phyloP scores from a whole-genome alignment of 1,139 yeast species.

The Suhomyces wounanorum region DNA sequence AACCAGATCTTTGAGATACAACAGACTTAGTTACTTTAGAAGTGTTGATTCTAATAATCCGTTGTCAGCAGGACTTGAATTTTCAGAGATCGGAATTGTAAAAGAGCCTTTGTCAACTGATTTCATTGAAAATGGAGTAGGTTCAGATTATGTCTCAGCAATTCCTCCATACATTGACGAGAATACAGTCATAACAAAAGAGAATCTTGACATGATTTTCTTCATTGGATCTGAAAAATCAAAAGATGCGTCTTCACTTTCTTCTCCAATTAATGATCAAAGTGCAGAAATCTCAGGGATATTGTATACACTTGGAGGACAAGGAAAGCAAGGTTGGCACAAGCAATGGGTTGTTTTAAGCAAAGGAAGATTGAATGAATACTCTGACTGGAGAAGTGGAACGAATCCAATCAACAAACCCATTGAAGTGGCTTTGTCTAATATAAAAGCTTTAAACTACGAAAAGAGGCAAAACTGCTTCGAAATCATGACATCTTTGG shows the following conservation, averaged over 20 bases:
- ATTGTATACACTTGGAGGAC: slow-evolving; percentile 68
- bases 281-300: slow-evolving; percentile 52
- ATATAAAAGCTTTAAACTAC: slow-evolving; percentile 55
- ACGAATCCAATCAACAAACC: slow-evolving; percentile 65
- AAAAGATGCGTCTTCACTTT: background rate
- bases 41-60: background rate
- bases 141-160: background rate
- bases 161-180: slow-evolving; percentile 4
- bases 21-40: slow-evolving; percentile 25
- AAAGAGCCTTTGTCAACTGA: slow-evolving; percentile 4
- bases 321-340: slow-evolving; percentile 84
- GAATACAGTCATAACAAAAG: slow-evolving; percentile 20
- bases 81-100: background rate
- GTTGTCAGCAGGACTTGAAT: background rate
- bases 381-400: slow-evolving; percentile 81
- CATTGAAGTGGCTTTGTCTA: slow-evolving; percentile 71
- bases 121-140: background rate
- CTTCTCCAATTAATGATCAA: slow-evolving; percentile 22
- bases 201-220: slow-evolving; percentile 39
- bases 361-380: slow-evolving; percentile 69
- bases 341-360: slow-evolving; percentile 83
- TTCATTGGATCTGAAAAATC: slow-evolving; percentile 7
- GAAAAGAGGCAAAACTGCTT: slow-evolving; percentile 63
- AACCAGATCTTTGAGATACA: slow-evolving; percentile 34
- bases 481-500: slow-evolving; percentile 72